Base-by-base conservation (phyloP, 257 asterid genomes). In the Salvia rosmarinus region DNA sequence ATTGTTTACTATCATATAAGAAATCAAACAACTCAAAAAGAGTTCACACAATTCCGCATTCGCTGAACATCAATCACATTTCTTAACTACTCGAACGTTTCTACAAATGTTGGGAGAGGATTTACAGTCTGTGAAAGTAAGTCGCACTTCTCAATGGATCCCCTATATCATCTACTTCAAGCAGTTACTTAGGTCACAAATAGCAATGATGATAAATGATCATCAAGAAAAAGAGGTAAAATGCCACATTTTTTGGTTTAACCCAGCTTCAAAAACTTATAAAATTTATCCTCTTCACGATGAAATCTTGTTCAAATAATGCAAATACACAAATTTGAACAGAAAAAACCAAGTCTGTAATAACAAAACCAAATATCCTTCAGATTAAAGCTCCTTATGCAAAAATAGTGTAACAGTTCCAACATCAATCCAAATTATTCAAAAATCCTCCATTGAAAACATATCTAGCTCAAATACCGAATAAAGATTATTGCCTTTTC, bases 1-100 rank as follows among this genome's bases (percentile, higher is more conserved):
- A 17, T 9, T 35, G 4, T 37, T 37, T 9, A 17, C 3, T 39
- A 37, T 4, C 34, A 35, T 4, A 60, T 37, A 17, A 60, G 28
- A 8, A 35, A 30, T 34, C 49, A 9, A 9, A 60, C 28, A 34
- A n/a, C 12, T 62, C 7, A 39, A 61, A 17, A 34, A 28, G 13
- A 32, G 66, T 34, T 8, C 52, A 19, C 34, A 35, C 19, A 11
- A 62, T 39, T 39, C 68, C 6, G 9, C 19, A 62, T 62, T 37
- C 40, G 11, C 68, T 37, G 68, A 40, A 47, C n/a, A 35, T 60
- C 67, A 34, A 16, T 59, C 51, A 62, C 68, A 62, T 37, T 39
- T 10, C 30, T 25, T 3, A 25, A 25, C 30, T 25, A 25, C 30
- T 25, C 30, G 30, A 25, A 25, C 30, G 30, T 25, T 25, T 25